Conservation (phyloP, 371 early-diverging fungal genomes). For the Funneliformis caledonium region DNA sequence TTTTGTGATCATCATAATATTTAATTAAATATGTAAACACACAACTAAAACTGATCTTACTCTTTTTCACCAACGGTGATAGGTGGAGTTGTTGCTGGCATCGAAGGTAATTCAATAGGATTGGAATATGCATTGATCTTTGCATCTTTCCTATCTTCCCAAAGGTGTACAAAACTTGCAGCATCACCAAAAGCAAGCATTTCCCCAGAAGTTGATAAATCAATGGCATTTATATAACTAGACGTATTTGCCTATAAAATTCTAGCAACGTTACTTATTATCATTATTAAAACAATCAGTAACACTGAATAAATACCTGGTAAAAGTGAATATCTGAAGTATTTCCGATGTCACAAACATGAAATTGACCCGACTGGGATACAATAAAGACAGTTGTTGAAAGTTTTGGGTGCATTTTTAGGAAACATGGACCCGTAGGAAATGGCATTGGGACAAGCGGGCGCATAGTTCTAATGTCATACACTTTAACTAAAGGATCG, state of each 20-base stretch:
- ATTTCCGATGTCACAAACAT: conserved; percentile 74
- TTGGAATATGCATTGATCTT: conserved; percentile 72
- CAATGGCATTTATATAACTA: conserved; percentile 69
- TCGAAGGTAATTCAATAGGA: conserved; percentile 65
- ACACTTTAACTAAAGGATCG: conserved; percentile 84
- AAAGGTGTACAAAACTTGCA: conserved; percentile 68
- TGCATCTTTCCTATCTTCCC: conserved; percentile 67
- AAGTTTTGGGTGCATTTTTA: conserved; percentile 77
- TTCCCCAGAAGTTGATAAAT: conserved; percentile 78
- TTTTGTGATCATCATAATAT: neutral
- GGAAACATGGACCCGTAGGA: conserved; percentile 68
- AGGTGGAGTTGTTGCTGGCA: conserved; percentile 52
- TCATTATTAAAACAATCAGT: neutral
- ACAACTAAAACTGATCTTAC: conserved; percentile 41
- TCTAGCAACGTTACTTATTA: neutral
- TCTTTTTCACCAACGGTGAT: conserved; percentile 62
- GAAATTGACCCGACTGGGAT: conserved; percentile 74
- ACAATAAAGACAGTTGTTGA: conserved; percentile 69
- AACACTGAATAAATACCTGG: conserved; percentile 49
- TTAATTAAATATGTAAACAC: neutral
- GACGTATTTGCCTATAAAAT: conserved; percentile 54
- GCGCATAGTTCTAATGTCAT: conserved; percentile 78
- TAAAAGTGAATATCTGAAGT: conserved; percentile 67
- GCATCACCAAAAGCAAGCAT: conserved; percentile 74
- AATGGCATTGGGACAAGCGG: conserved; percentile 77